phyloP scores from a whole-genome alignment of 129 eudicot species.

The Erigeron canadensis region DNA sequence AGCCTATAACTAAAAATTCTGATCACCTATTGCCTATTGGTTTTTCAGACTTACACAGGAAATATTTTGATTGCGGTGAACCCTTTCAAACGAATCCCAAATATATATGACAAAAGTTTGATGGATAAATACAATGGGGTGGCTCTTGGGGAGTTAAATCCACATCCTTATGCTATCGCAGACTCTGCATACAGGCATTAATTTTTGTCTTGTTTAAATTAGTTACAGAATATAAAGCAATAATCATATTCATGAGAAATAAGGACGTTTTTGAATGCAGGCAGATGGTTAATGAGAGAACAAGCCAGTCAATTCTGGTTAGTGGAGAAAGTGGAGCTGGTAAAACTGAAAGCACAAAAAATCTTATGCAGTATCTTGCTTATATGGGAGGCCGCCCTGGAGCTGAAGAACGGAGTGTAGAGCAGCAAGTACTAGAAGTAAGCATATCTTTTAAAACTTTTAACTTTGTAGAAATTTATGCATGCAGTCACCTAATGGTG shows the following conservation, averaged over 20 bases:
- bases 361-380: slow-evolving; percentile 88
- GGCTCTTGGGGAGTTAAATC: slow-evolving; percentile 72
- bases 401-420: slow-evolving; percentile 59
- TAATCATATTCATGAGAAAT: slow-evolving; percentile 19
- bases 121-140: slow-evolving; percentile 75
- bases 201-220: slow-evolving; percentile 13
- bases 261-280: slow-evolving; percentile 46
- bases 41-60: slow-evolving; percentile 88
- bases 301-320: slow-evolving; percentile 88
- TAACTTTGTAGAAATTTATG: slow-evolving; percentile 1
- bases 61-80: slow-evolving; percentile 89
- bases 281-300: slow-evolving; percentile 71
- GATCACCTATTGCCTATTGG: slow-evolving; percentile 21
- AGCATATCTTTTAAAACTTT: slow-evolving; percentile 20
- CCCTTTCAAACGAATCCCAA: slow-evolving; percentile 78
- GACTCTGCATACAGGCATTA: slow-evolving; percentile 84
- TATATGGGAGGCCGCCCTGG: slow-evolving; percentile 74
- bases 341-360: slow-evolving; percentile 84
- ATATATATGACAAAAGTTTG: slow-evolving; percentile 58
- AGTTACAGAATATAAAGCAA: background rate
- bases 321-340: slow-evolving; percentile 99
- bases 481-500: slow-evolving; percentile 10
- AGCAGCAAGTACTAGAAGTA: slow-evolving; percentile 93
- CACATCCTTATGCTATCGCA: slow-evolving; percentile 94
- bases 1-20: slow-evolving; percentile 1